phyloP scores from a whole-genome alignment of 179 eudicot species.

The Actinidia polygama region DNA sequence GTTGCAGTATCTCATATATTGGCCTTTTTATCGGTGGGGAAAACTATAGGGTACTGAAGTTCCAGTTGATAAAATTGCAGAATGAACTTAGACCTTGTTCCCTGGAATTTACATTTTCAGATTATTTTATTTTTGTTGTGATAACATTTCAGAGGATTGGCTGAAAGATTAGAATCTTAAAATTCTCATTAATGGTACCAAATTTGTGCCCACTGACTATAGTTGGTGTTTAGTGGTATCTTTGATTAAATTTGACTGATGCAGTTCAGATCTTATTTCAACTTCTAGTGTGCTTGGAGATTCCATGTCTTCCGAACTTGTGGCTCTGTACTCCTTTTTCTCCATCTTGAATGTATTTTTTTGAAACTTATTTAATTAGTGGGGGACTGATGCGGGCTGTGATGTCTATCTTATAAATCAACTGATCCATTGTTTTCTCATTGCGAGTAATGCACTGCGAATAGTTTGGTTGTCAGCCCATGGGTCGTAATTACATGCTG shows the following conservation, averaged over 20 bases:
- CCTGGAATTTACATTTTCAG: slow-evolving; percentile 8
- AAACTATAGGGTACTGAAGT: slow-evolving; percentile 21
- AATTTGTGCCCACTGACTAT: slow-evolving; percentile 1
- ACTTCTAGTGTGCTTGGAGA: background rate
- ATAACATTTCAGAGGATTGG: slow-evolving; percentile 4
- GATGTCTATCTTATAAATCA: background rate
- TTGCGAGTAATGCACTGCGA: background rate
- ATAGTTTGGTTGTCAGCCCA: background rate
- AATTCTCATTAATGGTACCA: background rate
- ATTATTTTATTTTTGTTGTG: background rate
- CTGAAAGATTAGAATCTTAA: background rate
- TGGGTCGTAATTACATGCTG: background rate
- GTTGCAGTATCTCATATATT: slow-evolving; percentile 19
- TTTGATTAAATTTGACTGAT: background rate
- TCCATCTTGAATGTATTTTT: slow-evolving; percentile 11
- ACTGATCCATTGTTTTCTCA: background rate
- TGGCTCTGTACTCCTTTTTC: background rate
- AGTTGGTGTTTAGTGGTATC: slow-evolving; percentile 1
- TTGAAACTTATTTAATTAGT: slow-evolving; percentile 9
- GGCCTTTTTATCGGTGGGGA: slow-evolving; percentile 22
- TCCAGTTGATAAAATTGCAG: background rate
- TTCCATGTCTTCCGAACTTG: background rate
- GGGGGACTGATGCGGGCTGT: background rate
- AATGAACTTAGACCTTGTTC: background rate
- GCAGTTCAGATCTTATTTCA: background rate